A percentile compares a stretch with the other conserved stretches of the same genome.
Evolutionary conservation across 2,329 filamentous ascomycete genomes (phyloP).

Genomic region (Drechslerella dactyloides): DNA sequence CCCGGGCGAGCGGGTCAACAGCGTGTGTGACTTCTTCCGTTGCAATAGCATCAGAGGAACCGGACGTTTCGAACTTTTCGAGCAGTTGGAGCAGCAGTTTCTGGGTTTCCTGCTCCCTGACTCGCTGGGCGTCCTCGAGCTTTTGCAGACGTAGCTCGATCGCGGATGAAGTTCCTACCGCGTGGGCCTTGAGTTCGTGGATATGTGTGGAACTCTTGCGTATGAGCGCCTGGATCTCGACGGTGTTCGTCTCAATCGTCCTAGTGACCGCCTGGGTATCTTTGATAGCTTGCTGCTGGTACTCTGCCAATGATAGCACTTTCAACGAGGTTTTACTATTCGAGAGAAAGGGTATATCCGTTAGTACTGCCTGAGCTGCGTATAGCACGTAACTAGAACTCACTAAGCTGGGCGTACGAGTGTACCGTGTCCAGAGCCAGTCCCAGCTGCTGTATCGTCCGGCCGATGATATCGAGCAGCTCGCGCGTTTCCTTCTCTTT

Average conservation of each 20-base stretch:
- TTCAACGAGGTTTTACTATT: constrained; percentile 49
- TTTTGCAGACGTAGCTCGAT: constrained; percentile 28
- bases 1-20: constrained; percentile 30
- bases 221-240: constrained; percentile 29
- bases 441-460: constrained; percentile 45
- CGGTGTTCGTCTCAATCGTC: constrained; percentile 31
- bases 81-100: constrained; percentile 38
- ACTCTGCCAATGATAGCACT: constrained; percentile 31
- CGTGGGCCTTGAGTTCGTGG: constrained; percentile 14
- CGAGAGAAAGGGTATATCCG: not conserved
- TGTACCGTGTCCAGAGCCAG: constrained; percentile 46
- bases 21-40: constrained; percentile 31
- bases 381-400: constrained; percentile 30
- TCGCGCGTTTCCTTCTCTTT: constrained; percentile 44
- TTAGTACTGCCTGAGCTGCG: constrained; percentile 5
- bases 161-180: constrained; percentile 8
- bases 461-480: constrained; percentile 31
- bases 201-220: constrained; percentile 24
- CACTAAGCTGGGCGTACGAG: constrained; percentile 49
- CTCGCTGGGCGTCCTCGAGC: constrained; percentile 18
- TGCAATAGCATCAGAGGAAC: constrained; percentile 10
- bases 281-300: constrained; percentile 24
- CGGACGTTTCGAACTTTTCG: constrained; percentile 26
- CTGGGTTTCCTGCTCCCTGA: constrained; percentile 36
- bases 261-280: constrained; percentile 12